A percentile compares a stretch with the other conserved stretches of the same genome.
phyloP scores from a whole-genome alignment of 768 basidiomycete genomes.

The Nevesoporus exiguus region DNA sequence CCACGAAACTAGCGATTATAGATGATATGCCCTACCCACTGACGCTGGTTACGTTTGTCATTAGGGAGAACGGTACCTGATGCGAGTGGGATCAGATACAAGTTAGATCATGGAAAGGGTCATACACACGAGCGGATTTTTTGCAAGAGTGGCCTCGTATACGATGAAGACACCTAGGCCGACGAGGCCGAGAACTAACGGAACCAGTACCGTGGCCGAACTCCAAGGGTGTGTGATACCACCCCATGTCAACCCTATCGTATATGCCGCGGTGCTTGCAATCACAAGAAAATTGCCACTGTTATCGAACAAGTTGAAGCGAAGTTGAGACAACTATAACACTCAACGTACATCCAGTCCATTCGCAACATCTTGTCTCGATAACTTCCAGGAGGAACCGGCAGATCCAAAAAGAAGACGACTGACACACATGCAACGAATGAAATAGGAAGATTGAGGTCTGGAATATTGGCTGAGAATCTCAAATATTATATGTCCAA shows the following conservation, averaged over 20 bases:
- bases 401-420: conserved; percentile 32
- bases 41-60: conserved; percentile 31
- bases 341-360: conserved; percentile 46
- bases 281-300: conserved; percentile 46
- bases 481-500: too few species aligned
- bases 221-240: conserved; percentile 44
- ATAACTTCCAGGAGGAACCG: conserved; percentile 31
- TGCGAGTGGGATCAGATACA: neutral
- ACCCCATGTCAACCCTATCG: conserved; percentile 47
- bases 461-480: conserved; percentile 13
- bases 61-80: conserved; percentile 3
- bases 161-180: conserved; percentile 38
- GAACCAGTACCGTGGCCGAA: conserved; percentile 37
- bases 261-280: conserved; percentile 30
- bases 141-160: conserved; percentile 36
- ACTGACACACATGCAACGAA: conserved; percentile 29
- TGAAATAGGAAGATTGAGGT: conserved; percentile 40
- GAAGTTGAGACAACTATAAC: too few species aligned
- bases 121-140: conserved; percentile 32
- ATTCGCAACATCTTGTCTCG: conserved; percentile 36
- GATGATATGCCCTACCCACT: conserved; percentile 20
- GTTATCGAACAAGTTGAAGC: neutral
- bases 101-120: neutral
- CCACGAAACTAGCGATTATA: neutral
- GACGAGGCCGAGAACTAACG: conserved; percentile 41